Percentiles rank a stretch among this genome's conserved stretches.
phyloP scores from a whole-genome alignment of 768 basidiomycete genomes.

The Grammothele lineata region DNA sequence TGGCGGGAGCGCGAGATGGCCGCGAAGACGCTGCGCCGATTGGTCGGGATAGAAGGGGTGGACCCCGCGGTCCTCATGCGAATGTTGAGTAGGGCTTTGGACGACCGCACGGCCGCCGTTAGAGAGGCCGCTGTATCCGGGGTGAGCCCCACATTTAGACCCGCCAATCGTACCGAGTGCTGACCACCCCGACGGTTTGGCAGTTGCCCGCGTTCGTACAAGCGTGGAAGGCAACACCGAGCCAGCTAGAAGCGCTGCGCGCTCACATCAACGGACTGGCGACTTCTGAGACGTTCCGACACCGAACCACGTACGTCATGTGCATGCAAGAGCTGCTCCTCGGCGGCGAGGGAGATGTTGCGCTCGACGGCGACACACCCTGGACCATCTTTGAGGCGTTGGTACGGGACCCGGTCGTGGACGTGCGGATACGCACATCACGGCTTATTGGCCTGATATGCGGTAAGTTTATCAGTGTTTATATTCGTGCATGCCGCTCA shows the following conservation, averaged over 20 bases:
- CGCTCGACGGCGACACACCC: constrained; percentile 40
- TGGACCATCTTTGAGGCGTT: constrained; percentile 55
- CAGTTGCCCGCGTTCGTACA: constrained; percentile 15
- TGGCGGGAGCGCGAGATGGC: constrained; percentile 84
- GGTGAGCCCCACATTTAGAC: too few species aligned
- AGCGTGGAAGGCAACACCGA: constrained; percentile 15
- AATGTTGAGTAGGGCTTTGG: constrained; percentile 58
- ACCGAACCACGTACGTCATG: constrained; percentile 57
- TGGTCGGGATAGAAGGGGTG: constrained; percentile 40
- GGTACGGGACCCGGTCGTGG: constrained; percentile 65
- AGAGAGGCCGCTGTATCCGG: constrained; percentile 65
- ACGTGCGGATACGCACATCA: constrained; percentile 85
- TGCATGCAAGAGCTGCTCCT: constrained; percentile 62
- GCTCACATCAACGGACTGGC: constrained; percentile 15
- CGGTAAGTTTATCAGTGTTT: constrained; percentile 39
- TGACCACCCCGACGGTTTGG: too few species aligned
- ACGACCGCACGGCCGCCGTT: constrained; percentile 81
- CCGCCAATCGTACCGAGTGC: too few species aligned
- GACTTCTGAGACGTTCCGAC: constrained; percentile 13
- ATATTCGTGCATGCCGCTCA: not conserved
- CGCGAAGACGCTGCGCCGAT: constrained; percentile 48
- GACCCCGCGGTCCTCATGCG: constrained; percentile 44
- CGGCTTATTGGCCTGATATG: constrained; percentile 55
- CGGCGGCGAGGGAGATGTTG: constrained; percentile 29
- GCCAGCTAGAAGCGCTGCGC: constrained; percentile 16